These are phyloP conservation scores for Pseudogymnoascus sp. DNA, from an alignment of 2,329 filamentous ascomycete species.

Conservation along the genomic window DNA sequence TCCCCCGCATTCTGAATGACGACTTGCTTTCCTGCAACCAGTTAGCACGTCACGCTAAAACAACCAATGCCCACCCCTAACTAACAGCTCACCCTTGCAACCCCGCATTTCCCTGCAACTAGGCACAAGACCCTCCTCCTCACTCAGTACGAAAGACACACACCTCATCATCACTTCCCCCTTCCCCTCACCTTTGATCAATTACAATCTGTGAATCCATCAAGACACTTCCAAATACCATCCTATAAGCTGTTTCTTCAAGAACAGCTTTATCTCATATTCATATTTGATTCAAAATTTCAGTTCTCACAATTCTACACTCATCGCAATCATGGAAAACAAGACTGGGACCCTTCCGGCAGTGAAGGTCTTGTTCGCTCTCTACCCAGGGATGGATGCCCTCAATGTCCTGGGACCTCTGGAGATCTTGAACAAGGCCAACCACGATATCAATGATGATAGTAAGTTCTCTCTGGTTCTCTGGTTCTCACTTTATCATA, in stretches of 20 bases:
- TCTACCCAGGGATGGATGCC: slow-evolving; percentile 47
- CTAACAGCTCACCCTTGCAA: slow-evolving; percentile 9
- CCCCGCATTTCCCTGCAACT: slow-evolving; percentile 7
- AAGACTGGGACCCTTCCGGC: slow-evolving; percentile 23
- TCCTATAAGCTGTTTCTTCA: neutral
- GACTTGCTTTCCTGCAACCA: neutral
- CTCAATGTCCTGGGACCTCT: slow-evolving; percentile 49
- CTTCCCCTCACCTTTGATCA: slow-evolving; percentile 6
- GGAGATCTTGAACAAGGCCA: slow-evolving; percentile 46
- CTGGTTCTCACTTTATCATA: neutral
- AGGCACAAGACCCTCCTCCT: slow-evolving; percentile 10
- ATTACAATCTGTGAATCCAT: slow-evolving; percentile 5
- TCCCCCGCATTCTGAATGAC: slow-evolving; percentile 8
- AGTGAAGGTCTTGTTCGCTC: slow-evolving; percentile 52
- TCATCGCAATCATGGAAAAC: slow-evolving; percentile 26
- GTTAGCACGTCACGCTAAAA: slow-evolving; percentile 1
- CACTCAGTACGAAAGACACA: neutral
- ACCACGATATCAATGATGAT: slow-evolving; percentile 44
- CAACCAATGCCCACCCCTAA: slow-evolving; percentile 1
- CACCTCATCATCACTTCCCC: slow-evolving; percentile 7
- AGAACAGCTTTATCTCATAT: slow-evolving; percentile 5
- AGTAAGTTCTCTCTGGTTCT: slow-evolving; percentile 30
- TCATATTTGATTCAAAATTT: neutral
- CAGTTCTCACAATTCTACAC: slow-evolving; percentile 20
- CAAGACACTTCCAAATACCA: neutral